phyloP scores from a whole-genome alignment of 2,329 filamentous ascomycete species.

The Cladosporium phlei region DNA sequence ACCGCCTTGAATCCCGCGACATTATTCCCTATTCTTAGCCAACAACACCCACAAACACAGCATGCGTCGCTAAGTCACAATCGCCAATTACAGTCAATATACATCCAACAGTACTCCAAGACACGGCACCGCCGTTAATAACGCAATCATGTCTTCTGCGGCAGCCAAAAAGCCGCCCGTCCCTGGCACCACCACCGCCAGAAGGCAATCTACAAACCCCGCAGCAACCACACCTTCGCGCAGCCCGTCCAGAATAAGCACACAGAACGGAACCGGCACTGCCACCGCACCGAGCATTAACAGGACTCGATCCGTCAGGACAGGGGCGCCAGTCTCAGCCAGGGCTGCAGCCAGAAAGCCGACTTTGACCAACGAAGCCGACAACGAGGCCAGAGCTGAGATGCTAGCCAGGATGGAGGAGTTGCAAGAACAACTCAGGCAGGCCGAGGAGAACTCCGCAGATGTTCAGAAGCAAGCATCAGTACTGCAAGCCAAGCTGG shows the following conservation, averaged over 20 bases:
- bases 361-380: slow-evolving; percentile 28
- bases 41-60: neutral
- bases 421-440: slow-evolving; percentile 73
- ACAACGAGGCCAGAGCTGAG: slow-evolving; percentile 70
- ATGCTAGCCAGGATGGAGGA: slow-evolving; percentile 76
- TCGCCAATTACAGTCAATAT: neutral
- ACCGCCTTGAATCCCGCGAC: slow-evolving; percentile 4
- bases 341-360: slow-evolving; percentile 64
- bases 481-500: slow-evolving; percentile 76
- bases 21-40: slow-evolving; percentile 9
- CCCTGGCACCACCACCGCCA: slow-evolving; percentile 7
- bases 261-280: slow-evolving; percentile 1
- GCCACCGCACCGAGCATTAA: slow-evolving; percentile 17
- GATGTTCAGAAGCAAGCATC: slow-evolving; percentile 82
- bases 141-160: slow-evolving; percentile 8
- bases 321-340: slow-evolving; percentile 60
- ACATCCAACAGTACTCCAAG: neutral
- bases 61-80: neutral
- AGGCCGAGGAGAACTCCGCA: slow-evolving; percentile 61
- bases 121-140: slow-evolving; percentile 5
- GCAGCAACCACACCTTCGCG: slow-evolving; percentile 1
- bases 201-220: slow-evolving; percentile 10
- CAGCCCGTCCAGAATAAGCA: slow-evolving; percentile 10
- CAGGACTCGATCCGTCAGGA: slow-evolving; percentile 58
- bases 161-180: slow-evolving; percentile 12